Percentiles rank a stretch among this genome's conserved stretches.
These are phyloP conservation scores for Heliamphora exappendiculata DNA, from an alignment of 148 eudicot species.

Conservation along the genomic window DNA sequence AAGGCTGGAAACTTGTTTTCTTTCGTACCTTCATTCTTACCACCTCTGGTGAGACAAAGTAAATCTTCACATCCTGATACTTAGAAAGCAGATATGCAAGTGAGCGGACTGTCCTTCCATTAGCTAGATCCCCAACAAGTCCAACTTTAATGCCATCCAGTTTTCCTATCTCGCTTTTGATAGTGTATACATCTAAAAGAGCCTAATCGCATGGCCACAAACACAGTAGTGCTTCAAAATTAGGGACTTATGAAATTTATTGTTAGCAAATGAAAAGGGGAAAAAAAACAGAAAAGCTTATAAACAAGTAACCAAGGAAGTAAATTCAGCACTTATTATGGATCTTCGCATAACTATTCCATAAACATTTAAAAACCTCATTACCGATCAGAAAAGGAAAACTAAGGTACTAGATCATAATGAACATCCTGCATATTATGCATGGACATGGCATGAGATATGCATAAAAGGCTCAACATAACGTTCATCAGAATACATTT, in stretches of 20 bases:
- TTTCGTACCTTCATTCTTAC: slow-evolving; percentile 80
- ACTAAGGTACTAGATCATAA: not conserved
- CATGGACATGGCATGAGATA: slow-evolving; percentile 1
- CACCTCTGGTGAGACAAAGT: slow-evolving; percentile 84
- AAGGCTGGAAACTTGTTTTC: not conserved
- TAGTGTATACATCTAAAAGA: slow-evolving; percentile 86
- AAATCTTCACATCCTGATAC: slow-evolving; percentile 80
- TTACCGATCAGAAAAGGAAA: not conserved
- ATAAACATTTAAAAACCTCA: not conserved
- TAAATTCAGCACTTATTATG: not conserved
- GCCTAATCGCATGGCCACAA: slow-evolving; percentile 40
- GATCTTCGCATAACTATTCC: not conserved
- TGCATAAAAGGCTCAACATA: not conserved
- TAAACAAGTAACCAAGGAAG: not conserved
- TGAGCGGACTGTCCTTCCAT: slow-evolving; percentile 93
- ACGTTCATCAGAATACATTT: not conserved
- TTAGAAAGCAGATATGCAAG: slow-evolving; percentile 87
- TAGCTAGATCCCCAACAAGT: slow-evolving; percentile 96
- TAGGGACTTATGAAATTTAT: not conserved
- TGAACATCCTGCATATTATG: not conserved
- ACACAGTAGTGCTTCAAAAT: not conserved
- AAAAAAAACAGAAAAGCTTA: not conserved
- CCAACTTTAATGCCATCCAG: slow-evolving; percentile 89
- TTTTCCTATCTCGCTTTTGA: slow-evolving; percentile 85
- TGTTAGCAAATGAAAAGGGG: not conserved